Conservation (phyloP, 805 yeast genomes). For the Metschnikowia chrysomelidarum region DNA sequence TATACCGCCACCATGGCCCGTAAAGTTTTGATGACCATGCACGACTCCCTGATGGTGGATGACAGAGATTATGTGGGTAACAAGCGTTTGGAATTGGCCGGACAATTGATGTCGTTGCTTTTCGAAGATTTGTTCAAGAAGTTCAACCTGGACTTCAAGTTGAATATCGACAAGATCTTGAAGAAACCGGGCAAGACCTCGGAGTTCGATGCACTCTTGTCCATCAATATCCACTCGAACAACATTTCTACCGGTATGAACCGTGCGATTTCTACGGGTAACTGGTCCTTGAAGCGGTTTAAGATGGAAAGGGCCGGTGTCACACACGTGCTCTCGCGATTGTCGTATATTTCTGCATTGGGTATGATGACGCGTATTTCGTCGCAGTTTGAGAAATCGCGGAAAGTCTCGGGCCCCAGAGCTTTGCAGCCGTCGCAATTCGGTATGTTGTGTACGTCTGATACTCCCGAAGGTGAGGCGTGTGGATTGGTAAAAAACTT, state of each 20-base stretch:
- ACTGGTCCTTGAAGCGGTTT: conserved; percentile 97
- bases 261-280: conserved; percentile 97
- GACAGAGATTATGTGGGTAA: conserved; percentile 99
- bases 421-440: conserved; percentile 98
- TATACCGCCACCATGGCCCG: conserved; percentile 96
- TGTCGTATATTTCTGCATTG: conserved; percentile 89
- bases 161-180: conserved; percentile 88
- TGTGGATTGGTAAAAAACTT: conserved; percentile 97
- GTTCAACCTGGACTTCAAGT: conserved; percentile 91
- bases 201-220: conserved; percentile 90
- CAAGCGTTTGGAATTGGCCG: conserved; percentile 94
- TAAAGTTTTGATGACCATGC: conserved; percentile 92
- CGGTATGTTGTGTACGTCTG: conserved; percentile 98
- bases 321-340: conserved; percentile 89
- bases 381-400: conserved; percentile 96
- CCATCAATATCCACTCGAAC: conserved; percentile 86
- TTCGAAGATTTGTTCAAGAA: conserved; percentile 97
- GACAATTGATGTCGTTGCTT: conserved; percentile 90
- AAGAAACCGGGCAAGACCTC: conserved; percentile 93
- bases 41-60: conserved; percentile 92
- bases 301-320: conserved; percentile 99
- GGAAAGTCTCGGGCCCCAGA: conserved; percentile 98
- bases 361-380: conserved; percentile 99
- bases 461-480: conserved; percentile 99
- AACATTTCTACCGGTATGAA: conserved; percentile 93